Conservation (phyloP, 2,329 filamentous ascomycete species). For the Diaporthe destruens region DNA sequence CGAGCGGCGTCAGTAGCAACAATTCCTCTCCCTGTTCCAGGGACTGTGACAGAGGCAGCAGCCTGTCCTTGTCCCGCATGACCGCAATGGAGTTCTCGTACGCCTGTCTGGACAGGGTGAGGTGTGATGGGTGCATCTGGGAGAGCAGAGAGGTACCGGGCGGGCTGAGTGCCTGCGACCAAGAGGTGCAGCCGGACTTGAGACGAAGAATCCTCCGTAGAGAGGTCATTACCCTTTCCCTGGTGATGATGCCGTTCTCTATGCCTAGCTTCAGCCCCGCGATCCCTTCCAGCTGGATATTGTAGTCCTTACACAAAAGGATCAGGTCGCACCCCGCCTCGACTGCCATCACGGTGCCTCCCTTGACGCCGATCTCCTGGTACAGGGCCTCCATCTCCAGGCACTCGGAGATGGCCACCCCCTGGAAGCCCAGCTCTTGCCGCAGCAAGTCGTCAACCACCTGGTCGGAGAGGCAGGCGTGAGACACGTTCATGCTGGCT, state of each 20-base stretch:
- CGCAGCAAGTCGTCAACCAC: conserved; percentile 91
- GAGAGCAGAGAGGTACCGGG: conserved; percentile 82
- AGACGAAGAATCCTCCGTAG: conserved; percentile 81
- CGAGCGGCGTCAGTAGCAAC: conserved; percentile 87
- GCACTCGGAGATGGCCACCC: conserved; percentile 94
- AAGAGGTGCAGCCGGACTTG: conserved; percentile 88
- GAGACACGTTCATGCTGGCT: conserved; percentile 92
- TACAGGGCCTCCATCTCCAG: conserved; percentile 96
- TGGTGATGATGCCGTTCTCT: conserved; percentile 89
- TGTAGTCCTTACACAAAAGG: conserved; percentile 87
- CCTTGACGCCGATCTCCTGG: conserved; percentile 96
- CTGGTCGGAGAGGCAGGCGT: conserved; percentile 92
- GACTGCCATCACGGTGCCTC: conserved; percentile 96
- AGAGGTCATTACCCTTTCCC: conserved; percentile 83
- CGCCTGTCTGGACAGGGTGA: conserved; percentile 82
- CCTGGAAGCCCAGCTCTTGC: conserved; percentile 89
- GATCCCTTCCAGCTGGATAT: conserved; percentile 91
- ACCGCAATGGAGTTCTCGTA: conserved; percentile 96
- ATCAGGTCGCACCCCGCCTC: conserved; percentile 96
- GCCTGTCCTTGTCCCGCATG: conserved; percentile 86
- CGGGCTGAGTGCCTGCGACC: conserved; percentile 92
- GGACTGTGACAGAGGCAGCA: conserved; percentile 85
- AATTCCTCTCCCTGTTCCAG: conserved; percentile 89
- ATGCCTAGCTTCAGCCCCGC: conserved; percentile 89
- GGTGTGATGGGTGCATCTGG: conserved; percentile 85